Evolutionary conservation across 805 yeast genomes (phyloP), one percentile per base, ranked within the genome.

Genomic region (Candida anglica): DNA sequence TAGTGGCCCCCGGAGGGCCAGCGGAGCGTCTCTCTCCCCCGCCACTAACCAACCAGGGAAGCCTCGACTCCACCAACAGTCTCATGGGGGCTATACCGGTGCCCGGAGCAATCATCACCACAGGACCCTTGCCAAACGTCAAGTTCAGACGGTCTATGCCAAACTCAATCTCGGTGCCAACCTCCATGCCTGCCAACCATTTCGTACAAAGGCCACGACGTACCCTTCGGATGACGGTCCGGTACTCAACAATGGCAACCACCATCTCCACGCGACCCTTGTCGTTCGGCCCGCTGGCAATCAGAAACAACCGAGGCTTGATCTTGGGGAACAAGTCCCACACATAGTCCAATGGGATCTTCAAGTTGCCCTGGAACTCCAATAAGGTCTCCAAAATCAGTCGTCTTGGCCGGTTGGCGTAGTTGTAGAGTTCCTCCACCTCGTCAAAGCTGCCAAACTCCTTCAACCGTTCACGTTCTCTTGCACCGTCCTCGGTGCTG

Each of bases 21-120:
- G n/a, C n/a, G n/a, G n/a, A n/a, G n/a, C n/a, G n/a, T n/a, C n/a
- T n/a, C n/a, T n/a, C n/a, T n/a, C n/a, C n/a, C n/a, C n/a, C n/a
- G n/a, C n/a, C n/a, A n/a, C n/a, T n/a, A n/a, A n/a, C n/a, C n/a
- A n/a, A n/a, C n/a, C n/a, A n/a, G n/a, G n/a, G n/a, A n/a, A n/a
- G n/a, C 3, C 56, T 46, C 1, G 65, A 48, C 27, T 75, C 75
- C 10, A 91, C 69, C 26, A 89, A 49, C 1, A 86, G 73, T 48
- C 86, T 75, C 73, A 91, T 78, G 2, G 98, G 98, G 0, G 99
- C 98, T 8, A 93, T 68, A 2, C 99, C 99, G 0, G 98, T 94
- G 3, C 98, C 99, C 0, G 98, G 95, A 2, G 91, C 82, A 3
- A 91, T 70, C 73, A 91, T 65, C 3, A 93, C 60, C 17, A 84